Base-by-base conservation (phyloP, 768 basidiomycete genomes). In the Tephrocybe sp. region DNA sequence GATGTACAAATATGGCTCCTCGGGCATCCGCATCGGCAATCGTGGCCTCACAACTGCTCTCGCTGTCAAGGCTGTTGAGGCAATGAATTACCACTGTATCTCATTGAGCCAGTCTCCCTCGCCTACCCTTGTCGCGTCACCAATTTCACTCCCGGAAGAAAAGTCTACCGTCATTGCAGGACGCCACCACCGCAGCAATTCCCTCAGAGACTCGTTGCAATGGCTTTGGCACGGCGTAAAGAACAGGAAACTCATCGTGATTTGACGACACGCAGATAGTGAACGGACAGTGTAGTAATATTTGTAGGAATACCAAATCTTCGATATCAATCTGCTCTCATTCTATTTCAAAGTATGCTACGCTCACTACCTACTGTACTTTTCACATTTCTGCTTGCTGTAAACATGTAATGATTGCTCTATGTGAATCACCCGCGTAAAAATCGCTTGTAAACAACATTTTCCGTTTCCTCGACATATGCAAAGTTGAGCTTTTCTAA, bases 401-500 rank as follows among this genome's bases (percentile, higher is more conserved):
- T 8, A 13, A 16, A 34, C 16, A 4, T 34, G 16, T 12, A 13
- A 15, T 35, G 39, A 28, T 28, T 46, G 28, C 39, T 53, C 18
- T 43, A 37, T 40, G 38, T 34, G 19, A 31, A 39, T 57, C 45
- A 70, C 9, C 71, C 72, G 35, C 68, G 69, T 48, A 92, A 71
- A 70, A 86, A 92, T 58, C 84, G 76, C 60, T 78, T 84, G 67
- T 92, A 97, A 6, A 96, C 84, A 24, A 79, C 75, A 60, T 97
- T 98, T 35, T 89, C 68, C 21, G 96, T 98, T 69, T 98, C 96
- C 63, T 99, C 97, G 11, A 92, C 88, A 66, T 85, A 97, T 0
- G 82, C 75, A 60, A 96, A 99, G 48, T 88, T 89, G 24, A 99
- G 72, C 39, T 84, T 80, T 39, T 80, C 67, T 55, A 99, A 69